These are phyloP conservation scores for Cryptosporidium canis DNA, from an alignment of 169 alveolate genomes.

Conservation along the genomic window DNA sequence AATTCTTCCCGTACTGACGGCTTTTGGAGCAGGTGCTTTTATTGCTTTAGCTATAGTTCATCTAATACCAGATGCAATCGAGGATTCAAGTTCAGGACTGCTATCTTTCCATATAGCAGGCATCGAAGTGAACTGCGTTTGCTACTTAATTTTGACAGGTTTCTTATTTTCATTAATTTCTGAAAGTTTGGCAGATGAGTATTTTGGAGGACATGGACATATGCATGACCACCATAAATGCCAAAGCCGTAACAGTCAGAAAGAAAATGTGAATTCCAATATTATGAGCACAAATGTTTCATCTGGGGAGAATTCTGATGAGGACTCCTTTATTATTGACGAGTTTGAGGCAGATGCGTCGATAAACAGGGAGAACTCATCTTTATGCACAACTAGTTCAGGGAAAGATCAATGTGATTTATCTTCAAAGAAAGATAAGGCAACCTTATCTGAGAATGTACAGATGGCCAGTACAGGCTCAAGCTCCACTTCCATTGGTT, in stretches of 20 bases:
- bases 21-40: conserved; percentile 72
- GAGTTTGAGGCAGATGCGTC: neutral
- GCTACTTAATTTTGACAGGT: conserved; percentile 45
- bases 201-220: neutral
- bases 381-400: neutral
- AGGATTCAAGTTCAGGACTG: conserved; percentile 3
- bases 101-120: conserved; percentile 5
- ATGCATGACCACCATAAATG: neutral
- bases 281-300: conserved; percentile 56
- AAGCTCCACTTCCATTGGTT: neutral
- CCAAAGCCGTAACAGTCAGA: neutral
- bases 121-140: conserved; percentile 41
- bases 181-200: conserved; percentile 39
- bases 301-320: conserved; percentile 19
- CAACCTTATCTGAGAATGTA: neutral
- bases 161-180: conserved; percentile 30
- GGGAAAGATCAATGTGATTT: neutral
- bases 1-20: neutral
- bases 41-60: conserved; percentile 67
- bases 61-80: conserved; percentile 65
- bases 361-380: neutral
- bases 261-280: conserved; percentile 25
- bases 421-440: neutral
- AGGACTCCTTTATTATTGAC: conserved; percentile 37
- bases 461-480: neutral